Percentiles rank a stretch among this genome's conserved stretches.
These are phyloP conservation scores for Ustilago tritici DNA, from an alignment of 1,284 basidiomycete genomes.

Conservation along the genomic window DNA sequence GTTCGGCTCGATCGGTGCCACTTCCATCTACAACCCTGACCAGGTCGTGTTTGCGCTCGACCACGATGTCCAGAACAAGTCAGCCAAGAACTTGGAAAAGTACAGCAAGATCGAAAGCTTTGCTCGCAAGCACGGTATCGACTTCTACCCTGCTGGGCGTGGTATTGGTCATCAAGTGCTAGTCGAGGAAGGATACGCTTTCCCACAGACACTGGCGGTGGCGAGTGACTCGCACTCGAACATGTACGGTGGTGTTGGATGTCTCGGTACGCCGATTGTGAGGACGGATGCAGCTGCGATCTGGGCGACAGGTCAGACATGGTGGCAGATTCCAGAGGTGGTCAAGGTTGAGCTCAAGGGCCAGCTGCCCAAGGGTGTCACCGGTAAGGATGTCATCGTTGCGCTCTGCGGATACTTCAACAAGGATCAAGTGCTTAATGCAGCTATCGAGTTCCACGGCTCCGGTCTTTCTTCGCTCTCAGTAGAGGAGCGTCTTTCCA, in stretches of 20 bases:
- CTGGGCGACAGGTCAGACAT: slow-evolving; percentile 98
- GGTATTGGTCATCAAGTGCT: slow-evolving; percentile 81
- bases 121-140: slow-evolving; percentile 84
- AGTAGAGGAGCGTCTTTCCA: slow-evolving; percentile 93
- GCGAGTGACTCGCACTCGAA: slow-evolving; percentile 98
- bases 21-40: slow-evolving; percentile 81
- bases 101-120: slow-evolving; percentile 93
- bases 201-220: slow-evolving; percentile 71
- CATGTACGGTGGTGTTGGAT: slow-evolving; percentile 98
- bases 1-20: slow-evolving; percentile 94
- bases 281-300: slow-evolving; percentile 87
- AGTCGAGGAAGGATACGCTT: slow-evolving; percentile 68
- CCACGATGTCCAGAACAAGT: slow-evolving; percentile 98
- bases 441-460: slow-evolving; percentile 98
- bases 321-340: slow-evolving; percentile 99
- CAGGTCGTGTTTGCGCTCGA: slow-evolving; percentile 97
- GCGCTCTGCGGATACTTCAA: slow-evolving; percentile 97
- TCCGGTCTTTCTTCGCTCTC: slow-evolving; percentile 83
- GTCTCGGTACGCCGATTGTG: slow-evolving; percentile 91
- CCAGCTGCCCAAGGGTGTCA: slow-evolving; percentile 85
- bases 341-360: slow-evolving; percentile 93
- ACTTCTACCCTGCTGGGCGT: slow-evolving; percentile 96
- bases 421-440: slow-evolving; percentile 95
- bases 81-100: slow-evolving; percentile 91
- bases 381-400: slow-evolving; percentile 98